Conservation (phyloP, 495 filamentous ascomycete species). For the Thermothielavioides terrestris region DNA sequence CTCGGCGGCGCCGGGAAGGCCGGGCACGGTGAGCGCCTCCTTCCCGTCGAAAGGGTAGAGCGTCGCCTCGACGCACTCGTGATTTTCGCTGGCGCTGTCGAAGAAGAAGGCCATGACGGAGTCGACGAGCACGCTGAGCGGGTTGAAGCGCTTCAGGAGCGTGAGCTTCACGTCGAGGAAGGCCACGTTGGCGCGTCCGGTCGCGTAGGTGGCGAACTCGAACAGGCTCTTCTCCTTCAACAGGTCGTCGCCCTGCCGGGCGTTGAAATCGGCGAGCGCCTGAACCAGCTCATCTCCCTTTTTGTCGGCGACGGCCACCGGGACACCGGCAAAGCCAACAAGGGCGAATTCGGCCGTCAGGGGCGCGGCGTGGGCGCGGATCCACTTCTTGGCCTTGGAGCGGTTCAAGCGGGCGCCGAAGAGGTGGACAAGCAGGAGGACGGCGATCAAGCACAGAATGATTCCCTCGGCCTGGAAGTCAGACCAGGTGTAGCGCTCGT, state of each 20-base stretch:
- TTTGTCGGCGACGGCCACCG: slow-evolving; percentile 28
- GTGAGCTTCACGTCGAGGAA: slow-evolving; percentile 79
- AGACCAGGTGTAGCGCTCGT: slow-evolving; percentile 69
- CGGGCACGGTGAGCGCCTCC: slow-evolving; percentile 64
- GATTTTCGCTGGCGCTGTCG: slow-evolving; percentile 55
- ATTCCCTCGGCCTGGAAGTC: slow-evolving; percentile 86
- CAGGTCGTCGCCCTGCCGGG: slow-evolving; percentile 44
- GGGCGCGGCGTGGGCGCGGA: slow-evolving; percentile 58
- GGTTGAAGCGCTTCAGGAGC: slow-evolving; percentile 85
- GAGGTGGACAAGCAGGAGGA: slow-evolving; percentile 70
- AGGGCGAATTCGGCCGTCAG: slow-evolving; percentile 76
- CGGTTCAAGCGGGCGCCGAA: slow-evolving; percentile 78
- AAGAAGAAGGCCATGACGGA: slow-evolving; percentile 63
- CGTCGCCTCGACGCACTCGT: slow-evolving; percentile 63
- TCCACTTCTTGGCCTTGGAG: slow-evolving; percentile 70
- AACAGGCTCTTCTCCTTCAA: slow-evolving; percentile 76
- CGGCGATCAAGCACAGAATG: slow-evolving; percentile 62
- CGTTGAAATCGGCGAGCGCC: slow-evolving; percentile 24
- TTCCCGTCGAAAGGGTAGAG: slow-evolving; percentile 85
- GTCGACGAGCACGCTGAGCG: slow-evolving; percentile 63
- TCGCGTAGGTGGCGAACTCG: slow-evolving; percentile 85
- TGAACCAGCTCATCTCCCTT: slow-evolving; percentile 35
- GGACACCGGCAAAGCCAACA: slow-evolving; percentile 63
- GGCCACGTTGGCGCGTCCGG: slow-evolving; percentile 85
- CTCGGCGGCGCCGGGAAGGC: slow-evolving; percentile 47